These are phyloP conservation scores for Physcia stellaris DNA, from an alignment of 495 filamentous ascomycete species.

Conservation along the genomic window DNA sequence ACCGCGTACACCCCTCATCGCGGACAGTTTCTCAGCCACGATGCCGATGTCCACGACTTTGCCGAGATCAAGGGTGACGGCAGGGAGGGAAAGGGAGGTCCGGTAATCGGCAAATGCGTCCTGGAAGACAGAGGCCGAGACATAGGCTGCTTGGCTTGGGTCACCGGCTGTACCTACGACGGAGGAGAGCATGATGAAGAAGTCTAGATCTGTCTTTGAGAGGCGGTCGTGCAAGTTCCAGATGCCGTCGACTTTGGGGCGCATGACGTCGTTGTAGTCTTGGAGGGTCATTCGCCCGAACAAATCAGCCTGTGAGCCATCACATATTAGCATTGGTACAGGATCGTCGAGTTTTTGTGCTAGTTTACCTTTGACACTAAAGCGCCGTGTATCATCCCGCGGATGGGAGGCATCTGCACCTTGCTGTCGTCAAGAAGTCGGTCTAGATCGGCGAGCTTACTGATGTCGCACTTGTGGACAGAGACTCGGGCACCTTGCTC, in stretches of 20 bases:
- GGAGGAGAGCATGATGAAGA: conserved; percentile 55
- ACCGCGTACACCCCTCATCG: neutral
- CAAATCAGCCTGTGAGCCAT: too few relatives aligned
- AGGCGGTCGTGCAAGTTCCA: conserved; percentile 21
- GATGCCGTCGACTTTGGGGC: conserved; percentile 39
- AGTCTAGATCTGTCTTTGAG: conserved; percentile 41
- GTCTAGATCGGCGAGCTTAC: too few relatives aligned
- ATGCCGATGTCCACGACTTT: conserved; percentile 14
- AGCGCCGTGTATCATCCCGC: conserved; percentile 36
- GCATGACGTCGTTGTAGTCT: conserved; percentile 32
- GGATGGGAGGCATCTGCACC: conserved; percentile 31
- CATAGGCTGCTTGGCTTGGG: conserved; percentile 48
- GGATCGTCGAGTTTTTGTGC: too few relatives aligned
- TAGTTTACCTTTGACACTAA: conserved; percentile 35
- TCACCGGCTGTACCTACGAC: conserved; percentile 45
- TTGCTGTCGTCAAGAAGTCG: conserved; percentile 2
- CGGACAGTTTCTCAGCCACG: conserved; percentile 7
- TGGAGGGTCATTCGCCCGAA: conserved; percentile 42
- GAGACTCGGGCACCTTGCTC: neutral
- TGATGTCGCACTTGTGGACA: conserved; percentile 25
- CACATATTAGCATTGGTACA: too few relatives aligned
- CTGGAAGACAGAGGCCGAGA: conserved; percentile 47
- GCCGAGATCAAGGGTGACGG: conserved; percentile 17
- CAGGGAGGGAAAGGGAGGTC: conserved; percentile 11
- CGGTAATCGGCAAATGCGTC: conserved; percentile 28